Evolutionary conservation across 345 rosid genomes (phyloP).

Genomic region (Ceriops zippeliana): DNA sequence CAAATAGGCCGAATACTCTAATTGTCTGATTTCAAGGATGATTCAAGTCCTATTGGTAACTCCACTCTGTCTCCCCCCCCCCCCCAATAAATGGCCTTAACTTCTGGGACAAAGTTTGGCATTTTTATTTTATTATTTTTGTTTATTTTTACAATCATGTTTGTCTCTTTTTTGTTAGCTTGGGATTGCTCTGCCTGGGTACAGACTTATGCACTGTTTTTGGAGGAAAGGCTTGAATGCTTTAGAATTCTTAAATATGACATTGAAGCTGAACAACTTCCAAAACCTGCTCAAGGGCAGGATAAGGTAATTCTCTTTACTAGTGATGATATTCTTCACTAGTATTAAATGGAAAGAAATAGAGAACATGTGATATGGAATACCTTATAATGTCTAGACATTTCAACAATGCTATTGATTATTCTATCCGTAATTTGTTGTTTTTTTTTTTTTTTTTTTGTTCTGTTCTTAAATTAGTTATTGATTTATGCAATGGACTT

Average conservation of each 20-base stretch:
- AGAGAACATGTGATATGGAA: too few species aligned
- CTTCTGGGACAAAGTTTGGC: neutral
- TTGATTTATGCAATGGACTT: neutral
- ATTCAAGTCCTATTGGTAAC: conserved; percentile 88
- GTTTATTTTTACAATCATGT: neutral
- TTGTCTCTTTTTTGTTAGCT: conserved; percentile 40
- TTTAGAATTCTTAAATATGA: conserved; percentile 87
- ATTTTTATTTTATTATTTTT: neutral
- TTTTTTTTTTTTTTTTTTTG: too few species aligned
- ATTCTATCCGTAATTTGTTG: too few species aligned
- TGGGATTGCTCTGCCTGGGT: conserved; percentile 99
- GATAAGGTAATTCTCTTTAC: conserved; percentile 52
- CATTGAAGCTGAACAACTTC: conserved; percentile 87
- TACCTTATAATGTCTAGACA: too few species aligned
- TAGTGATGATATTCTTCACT: neutral
- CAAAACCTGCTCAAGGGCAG: conserved; percentile 71
- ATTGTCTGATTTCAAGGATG: conserved; percentile 94
- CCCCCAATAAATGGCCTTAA: neutral
- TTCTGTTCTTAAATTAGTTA: too few species aligned
- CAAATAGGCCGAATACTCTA: conserved; percentile 83
- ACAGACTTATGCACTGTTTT: conserved; percentile 85
- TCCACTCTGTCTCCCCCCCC: neutral
- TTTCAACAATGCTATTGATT: too few species aligned
- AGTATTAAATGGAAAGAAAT: neutral
- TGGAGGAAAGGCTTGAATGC: conserved; percentile 96